Conservation (phyloP, 371 early-diverging fungal species). For the Lichtheimia ramosa region DNA sequence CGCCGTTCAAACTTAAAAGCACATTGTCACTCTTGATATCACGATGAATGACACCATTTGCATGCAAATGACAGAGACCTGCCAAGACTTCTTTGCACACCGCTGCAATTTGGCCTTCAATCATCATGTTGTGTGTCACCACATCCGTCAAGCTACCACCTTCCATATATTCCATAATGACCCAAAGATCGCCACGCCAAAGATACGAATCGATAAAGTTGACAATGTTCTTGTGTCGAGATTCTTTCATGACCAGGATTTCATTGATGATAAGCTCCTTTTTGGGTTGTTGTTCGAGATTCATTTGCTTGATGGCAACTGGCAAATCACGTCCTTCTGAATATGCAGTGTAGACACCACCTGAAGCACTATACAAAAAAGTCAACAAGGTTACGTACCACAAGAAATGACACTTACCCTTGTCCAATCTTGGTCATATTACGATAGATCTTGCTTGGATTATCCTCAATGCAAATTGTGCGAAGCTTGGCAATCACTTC, state of each 20-base stretch:
- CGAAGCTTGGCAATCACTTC: slow-evolving; percentile 86
- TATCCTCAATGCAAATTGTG: slow-evolving; percentile 88
- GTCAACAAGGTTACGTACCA: slow-evolving; percentile 3
- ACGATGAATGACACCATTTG: slow-evolving; percentile 93
- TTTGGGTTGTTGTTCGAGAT: slow-evolving; percentile 92
- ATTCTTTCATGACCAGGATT: slow-evolving; percentile 92
- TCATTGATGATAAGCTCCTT: slow-evolving; percentile 97
- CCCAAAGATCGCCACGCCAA: slow-evolving; percentile 88
- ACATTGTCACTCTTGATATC: slow-evolving; percentile 99
- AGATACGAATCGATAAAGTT: slow-evolving; percentile 94
- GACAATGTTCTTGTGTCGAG: slow-evolving; percentile 92
- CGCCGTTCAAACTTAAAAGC: slow-evolving; percentile 81
- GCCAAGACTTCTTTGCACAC: slow-evolving; percentile 89
- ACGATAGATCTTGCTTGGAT: slow-evolving; percentile 78
- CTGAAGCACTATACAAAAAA: slow-evolving; percentile 70
- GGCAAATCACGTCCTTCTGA: slow-evolving; percentile 63
- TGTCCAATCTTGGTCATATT: slow-evolving; percentile 94
- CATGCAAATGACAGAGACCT: slow-evolving; percentile 91
- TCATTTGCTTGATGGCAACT: slow-evolving; percentile 96
- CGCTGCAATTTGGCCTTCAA: slow-evolving; percentile 93
- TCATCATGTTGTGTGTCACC: slow-evolving; percentile 90
- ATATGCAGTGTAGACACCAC: slow-evolving; percentile 89
- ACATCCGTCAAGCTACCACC: slow-evolving; percentile 93
- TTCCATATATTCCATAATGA: slow-evolving; percentile 98
- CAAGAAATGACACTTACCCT: slow-evolving; percentile 60